phyloP scores from a whole-genome alignment of 345 rosid species.

The Eucalyptus cloeziana region DNA sequence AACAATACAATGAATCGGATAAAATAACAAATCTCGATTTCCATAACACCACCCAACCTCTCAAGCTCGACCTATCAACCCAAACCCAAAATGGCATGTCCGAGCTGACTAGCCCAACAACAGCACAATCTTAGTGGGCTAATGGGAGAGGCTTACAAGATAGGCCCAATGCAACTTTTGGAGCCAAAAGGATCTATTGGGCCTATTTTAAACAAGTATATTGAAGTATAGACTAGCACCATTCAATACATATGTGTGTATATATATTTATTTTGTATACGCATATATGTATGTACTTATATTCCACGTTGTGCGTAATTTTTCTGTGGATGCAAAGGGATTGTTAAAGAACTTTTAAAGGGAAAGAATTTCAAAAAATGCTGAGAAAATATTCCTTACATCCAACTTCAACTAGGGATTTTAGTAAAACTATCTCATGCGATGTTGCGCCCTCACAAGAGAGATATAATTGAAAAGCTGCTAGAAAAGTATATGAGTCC shows the following conservation, averaged over 20 bases:
- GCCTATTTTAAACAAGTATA: neutral
- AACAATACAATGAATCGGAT: neutral
- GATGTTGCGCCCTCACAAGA: neutral
- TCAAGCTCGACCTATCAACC: neutral
- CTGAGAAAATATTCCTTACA: neutral
- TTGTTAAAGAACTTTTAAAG: neutral
- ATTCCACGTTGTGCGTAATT: neutral
- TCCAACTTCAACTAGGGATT: neutral
- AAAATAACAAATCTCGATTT: neutral
- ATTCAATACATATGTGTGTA: no score
- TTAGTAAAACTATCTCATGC: neutral
- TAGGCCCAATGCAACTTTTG: neutral
- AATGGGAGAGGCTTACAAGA: neutral
- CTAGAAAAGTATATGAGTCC: neutral
- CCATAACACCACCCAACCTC: neutral
- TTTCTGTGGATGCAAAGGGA: neutral
- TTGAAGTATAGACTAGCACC: neutral
- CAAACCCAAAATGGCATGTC: neutral
- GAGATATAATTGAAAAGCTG: neutral
- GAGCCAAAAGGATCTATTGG: neutral
- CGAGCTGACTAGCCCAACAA: neutral
- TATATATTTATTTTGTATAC: no score
- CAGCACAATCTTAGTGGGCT: neutral
- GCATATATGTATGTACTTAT: neutral
- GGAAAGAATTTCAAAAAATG: neutral